phyloP scores from a whole-genome alignment of 1,139 yeast genomes.

The Saccharomycopsis crataegensis region DNA sequence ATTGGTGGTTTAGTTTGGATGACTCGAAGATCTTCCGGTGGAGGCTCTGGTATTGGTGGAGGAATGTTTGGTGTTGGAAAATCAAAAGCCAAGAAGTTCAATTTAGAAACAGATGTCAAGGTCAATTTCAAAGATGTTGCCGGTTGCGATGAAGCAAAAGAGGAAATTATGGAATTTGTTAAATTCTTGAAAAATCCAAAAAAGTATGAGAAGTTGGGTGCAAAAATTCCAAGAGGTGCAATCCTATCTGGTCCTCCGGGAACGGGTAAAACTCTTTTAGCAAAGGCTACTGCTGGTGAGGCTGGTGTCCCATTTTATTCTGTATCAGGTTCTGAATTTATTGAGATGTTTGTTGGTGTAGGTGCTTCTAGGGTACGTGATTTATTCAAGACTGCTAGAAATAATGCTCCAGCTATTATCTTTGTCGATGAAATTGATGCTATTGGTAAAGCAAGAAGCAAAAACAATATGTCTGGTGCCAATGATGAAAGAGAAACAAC shows the following conservation, averaged over 20 bases:
- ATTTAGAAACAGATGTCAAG: slow-evolving; percentile 64
- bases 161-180: slow-evolving; percentile 80
- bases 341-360: slow-evolving; percentile 79
- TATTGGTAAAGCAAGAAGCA: slow-evolving; percentile 72
- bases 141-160: slow-evolving; percentile 77
- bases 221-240: slow-evolving; percentile 80
- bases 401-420: slow-evolving; percentile 72
- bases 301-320: slow-evolving; percentile 78
- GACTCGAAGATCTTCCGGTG: slow-evolving; percentile 49
- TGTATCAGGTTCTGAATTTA: slow-evolving; percentile 78
- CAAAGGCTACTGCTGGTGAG: slow-evolving; percentile 82
- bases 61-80: slow-evolving; percentile 60
- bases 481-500: slow-evolving; percentile 81
- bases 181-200: slow-evolving; percentile 67
- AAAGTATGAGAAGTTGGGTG: slow-evolving; percentile 71
- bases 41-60: slow-evolving; percentile 41
- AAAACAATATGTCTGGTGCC: slow-evolving; percentile 55
- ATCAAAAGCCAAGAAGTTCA: slow-evolving; percentile 63
- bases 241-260: slow-evolving; percentile 82
- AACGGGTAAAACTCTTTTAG: slow-evolving; percentile 75
- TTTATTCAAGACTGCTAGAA: slow-evolving; percentile 69
- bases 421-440: slow-evolving; percentile 85
- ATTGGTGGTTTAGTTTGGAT: slow-evolving; percentile 69
- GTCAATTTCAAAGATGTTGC: slow-evolving; percentile 75
- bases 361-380: slow-evolving; percentile 82